Conservation (phyloP, 1,284 basidiomycete species). For the Ganoderma lucidum region DNA sequence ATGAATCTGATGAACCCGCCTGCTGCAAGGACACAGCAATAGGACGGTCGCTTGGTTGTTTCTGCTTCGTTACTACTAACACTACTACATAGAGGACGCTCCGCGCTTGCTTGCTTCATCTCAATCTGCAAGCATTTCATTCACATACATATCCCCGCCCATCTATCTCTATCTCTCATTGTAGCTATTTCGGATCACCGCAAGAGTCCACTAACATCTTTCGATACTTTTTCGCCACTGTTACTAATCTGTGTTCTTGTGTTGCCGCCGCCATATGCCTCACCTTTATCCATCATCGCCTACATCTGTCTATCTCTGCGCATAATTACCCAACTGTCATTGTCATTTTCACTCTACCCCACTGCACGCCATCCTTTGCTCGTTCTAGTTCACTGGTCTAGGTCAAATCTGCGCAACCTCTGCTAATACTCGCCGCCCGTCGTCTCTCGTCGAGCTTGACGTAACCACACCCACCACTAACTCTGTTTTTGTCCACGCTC, state of each 20-base stretch:
- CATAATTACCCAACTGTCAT: not conserved
- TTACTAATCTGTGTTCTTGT: not conserved
- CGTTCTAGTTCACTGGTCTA: not conserved
- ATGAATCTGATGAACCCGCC: slow-evolving; percentile 2
- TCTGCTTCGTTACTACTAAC: not conserved
- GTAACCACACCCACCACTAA: not conserved
- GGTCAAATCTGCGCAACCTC: slow-evolving; percentile 1
- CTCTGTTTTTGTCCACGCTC: not conserved
- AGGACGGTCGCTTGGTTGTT: slow-evolving; percentile 7
- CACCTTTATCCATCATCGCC: not conserved
- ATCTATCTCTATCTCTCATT: not conserved
- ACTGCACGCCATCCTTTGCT: not conserved
- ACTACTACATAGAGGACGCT: slow-evolving; percentile 3
- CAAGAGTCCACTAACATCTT: not conserved
- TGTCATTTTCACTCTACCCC: not conserved
- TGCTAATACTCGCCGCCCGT: not conserved
- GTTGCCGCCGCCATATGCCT: not conserved
- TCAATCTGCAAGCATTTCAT: slow-evolving; percentile 1
- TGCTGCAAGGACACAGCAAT: slow-evolving; percentile 23
- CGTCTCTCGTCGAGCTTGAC: not conserved
- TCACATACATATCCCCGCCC: not conserved
- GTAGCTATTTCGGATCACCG: slow-evolving; percentile 3
- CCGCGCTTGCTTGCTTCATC: not conserved
- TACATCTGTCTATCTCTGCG: not conserved
- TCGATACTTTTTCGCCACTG: not conserved